phyloP scores from a whole-genome alignment of 2,329 filamentous ascomycete species.

The Ophiosphaerella korrae region DNA sequence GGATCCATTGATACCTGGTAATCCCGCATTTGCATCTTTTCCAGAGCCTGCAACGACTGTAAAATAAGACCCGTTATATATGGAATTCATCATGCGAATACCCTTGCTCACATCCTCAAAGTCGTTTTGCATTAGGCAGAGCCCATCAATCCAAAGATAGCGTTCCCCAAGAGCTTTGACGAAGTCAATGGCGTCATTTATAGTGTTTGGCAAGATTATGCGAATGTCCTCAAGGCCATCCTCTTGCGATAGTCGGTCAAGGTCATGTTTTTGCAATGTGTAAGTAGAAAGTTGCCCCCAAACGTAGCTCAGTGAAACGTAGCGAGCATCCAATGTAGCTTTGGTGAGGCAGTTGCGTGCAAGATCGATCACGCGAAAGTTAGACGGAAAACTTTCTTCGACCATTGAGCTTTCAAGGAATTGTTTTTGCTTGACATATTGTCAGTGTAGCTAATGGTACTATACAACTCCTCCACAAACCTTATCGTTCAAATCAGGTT shows the following conservation, averaged over 20 bases:
- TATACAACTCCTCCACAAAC: too few relatives aligned
- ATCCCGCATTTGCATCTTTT: constrained; percentile 1
- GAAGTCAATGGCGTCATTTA: constrained; percentile 8
- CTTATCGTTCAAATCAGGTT: too few relatives aligned
- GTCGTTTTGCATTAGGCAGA: constrained; percentile 12
- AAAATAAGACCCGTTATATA: constrained; percentile 5
- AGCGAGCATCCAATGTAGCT: constrained; percentile 1
- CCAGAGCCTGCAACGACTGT: constrained; percentile 8
- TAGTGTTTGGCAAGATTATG: background rate
- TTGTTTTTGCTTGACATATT: too few relatives aligned
- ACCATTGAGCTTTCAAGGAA: too few relatives aligned
- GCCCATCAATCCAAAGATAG: constrained; percentile 9
- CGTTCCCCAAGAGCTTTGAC: constrained; percentile 3
- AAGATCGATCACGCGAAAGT: too few relatives aligned
- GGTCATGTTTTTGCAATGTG: background rate
- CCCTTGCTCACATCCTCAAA: background rate
- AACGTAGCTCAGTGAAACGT: constrained; percentile 15
- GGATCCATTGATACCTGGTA: constrained; percentile 1
- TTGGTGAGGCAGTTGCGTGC: background rate
- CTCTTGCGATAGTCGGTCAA: background rate
- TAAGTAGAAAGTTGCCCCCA: constrained; percentile 12
- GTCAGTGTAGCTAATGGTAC: too few relatives aligned
- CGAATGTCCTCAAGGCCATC: too few relatives aligned
- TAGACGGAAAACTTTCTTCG: too few relatives aligned
- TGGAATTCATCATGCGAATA: constrained; percentile 5